Evolutionary conservation across 306 rosid species (phyloP).

Genomic region (Fragaria vesca): DNA sequence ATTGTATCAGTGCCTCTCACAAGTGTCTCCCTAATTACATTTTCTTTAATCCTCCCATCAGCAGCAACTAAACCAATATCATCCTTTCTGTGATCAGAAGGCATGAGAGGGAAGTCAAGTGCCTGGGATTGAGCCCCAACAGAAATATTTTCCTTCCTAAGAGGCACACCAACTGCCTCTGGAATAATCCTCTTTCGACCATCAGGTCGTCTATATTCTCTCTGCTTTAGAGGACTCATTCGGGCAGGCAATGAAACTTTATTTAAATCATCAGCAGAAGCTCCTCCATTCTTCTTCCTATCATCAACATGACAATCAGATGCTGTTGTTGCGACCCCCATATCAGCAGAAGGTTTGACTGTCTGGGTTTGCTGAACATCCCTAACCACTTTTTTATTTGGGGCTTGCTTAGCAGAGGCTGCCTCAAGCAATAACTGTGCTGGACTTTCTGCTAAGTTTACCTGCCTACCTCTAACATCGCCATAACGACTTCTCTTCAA

Average conservation of each 20-base stretch:
- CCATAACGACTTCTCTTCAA: constrained; percentile 88
- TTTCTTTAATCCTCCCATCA: constrained; percentile 51
- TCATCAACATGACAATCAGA: constrained; percentile 58
- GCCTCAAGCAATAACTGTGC: constrained; percentile 95
- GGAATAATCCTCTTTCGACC: constrained; percentile 98
- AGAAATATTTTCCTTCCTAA: constrained; percentile 63
- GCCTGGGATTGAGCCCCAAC: constrained; percentile 53
- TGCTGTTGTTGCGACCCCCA: constrained; percentile 39
- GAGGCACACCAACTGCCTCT: constrained; percentile 86
- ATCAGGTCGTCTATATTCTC: constrained; percentile 96
- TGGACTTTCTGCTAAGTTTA: constrained; percentile 87
- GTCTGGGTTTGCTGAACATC: constrained; percentile 59
- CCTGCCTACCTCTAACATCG: constrained; percentile 81
- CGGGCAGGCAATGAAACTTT: constrained; percentile 55
- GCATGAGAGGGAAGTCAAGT: constrained; percentile 54
- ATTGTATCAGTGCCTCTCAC: constrained; percentile 53
- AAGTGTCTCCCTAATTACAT: constrained; percentile 46
- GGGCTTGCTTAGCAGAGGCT: constrained; percentile 67
- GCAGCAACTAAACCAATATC: constrained; percentile 44
- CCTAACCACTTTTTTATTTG: constrained; percentile 59
- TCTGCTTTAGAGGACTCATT: constrained; percentile 87
- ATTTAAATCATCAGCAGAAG: constrained; percentile 49
- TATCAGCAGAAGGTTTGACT: constrained; percentile 47
- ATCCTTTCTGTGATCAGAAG: constrained; percentile 53
- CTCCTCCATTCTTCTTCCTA: constrained; percentile 52